Evolutionary conservation across 495 filamentous ascomycete species (phyloP), one percentile per base, ranked within the genome.

Genomic region (Entonaema liquescens): DNA sequence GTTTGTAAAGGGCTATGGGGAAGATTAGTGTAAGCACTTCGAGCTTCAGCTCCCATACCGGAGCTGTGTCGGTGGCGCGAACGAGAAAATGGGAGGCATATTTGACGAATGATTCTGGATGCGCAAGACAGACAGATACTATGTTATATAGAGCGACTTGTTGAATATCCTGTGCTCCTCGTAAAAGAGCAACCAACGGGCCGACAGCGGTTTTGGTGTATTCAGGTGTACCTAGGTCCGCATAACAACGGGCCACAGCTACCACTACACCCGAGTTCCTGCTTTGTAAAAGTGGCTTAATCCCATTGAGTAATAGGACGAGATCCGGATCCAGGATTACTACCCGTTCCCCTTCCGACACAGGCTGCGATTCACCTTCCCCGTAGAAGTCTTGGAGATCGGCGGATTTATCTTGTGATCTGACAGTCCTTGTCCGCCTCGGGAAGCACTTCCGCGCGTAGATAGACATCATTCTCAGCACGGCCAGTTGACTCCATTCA

Each of bases 381-480:
- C 90, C 93, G 71, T 98, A 97, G 78, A 97, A 97, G 12, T 87
- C 89, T 65, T 91, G 89, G 0, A 84, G 78, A 33, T 85, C 83
- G 52, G 65, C 72, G 17, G 78, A 67, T 40, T 73, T 77, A 23
- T 77, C 65, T 70, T 78, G 79, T 36, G 42, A 40, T 67, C 79
- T 83, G 0, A 81, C 76, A 23, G 80, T 85, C 67, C 85, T 90
- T 2, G 82, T 92, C 78, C 88, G 87, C 33, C 84, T 84, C 4
- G 95, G 95, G 74, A 99, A 99, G 81, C 93, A 98, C 80, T 88
- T 89, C 26, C 95, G 88, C 5, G 92, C 89, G 73, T 99, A 99
- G 26, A 89, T 77, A 5, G 89, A 91, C 87, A 98, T 88, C 64
- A 98, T 80, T 50, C 89, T 87, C 71, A 98, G 70, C 9, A 91